Evolutionary conservation across 2,329 filamentous ascomycete genomes (phyloP), one percentile per base, ranked within the genome.

Genomic region (Xylaria sp.): DNA sequence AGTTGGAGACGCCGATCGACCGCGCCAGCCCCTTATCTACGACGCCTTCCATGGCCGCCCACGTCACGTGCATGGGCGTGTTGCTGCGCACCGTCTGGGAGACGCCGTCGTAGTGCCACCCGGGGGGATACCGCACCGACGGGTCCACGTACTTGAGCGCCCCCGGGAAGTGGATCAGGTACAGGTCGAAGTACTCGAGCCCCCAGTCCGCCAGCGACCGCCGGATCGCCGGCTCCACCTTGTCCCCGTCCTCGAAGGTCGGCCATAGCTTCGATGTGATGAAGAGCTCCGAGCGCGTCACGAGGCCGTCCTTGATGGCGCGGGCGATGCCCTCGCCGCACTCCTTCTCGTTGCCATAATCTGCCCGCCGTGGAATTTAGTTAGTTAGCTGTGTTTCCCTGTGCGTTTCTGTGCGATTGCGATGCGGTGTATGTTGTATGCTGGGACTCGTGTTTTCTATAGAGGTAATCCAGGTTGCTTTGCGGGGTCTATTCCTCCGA

Each of bases 201-300:
- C 91, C 90, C 90, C 92, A 95, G 85, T 95, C 92, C 73, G 89
- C 87, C 70, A 94, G 89, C 83, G 94, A 92, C 78, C 90, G 91
- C 81, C 88, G 88, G 81, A 85, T 87, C 78, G 96, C 93, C 67
- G 90, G 90, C 82, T 91, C 89, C 71, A 95, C 92, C 75, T 87
- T 87, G 74, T 95, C 90, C 75, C 86, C 86, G 77, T 95, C 91
- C 85, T 97, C 93, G 88, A 94, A 97, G 73, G 90, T 91, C 84
- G 95, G 94, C 93, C 94, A 97, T 67, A 97, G 91, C 86, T 97
- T 97, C 82, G 91, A 93, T 72, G 94, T 92, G 78, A 97, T 90
- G 88, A 97, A 97, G 79, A 97, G 91, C 27, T 97, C 93, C 81
- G 92, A 89, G 69, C 93, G 91, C 85, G 91, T 93, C 75, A 94